Evolutionary conservation across 768 basidiomycete genomes (phyloP).

Genomic region (Sporobolomyces pararoseus): DNA sequence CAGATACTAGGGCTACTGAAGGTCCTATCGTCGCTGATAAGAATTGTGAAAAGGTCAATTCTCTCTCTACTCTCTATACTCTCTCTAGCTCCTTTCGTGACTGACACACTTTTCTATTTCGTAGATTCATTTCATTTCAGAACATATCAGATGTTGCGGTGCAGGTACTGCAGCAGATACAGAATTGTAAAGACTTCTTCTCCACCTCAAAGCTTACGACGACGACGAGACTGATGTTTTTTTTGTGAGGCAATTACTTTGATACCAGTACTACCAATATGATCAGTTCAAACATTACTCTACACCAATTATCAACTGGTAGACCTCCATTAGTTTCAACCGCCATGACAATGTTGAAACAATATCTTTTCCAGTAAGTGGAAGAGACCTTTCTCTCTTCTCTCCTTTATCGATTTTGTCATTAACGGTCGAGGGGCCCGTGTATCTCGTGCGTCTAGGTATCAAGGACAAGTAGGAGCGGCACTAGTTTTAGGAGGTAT

Average conservation of each 20-base stretch:
- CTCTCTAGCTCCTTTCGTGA: neutral
- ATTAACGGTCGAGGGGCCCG: neutral
- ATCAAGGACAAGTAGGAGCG: conserved; percentile 91
- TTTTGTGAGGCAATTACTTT: neutral
- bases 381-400: conserved; percentile 13
- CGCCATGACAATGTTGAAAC: conserved; percentile 98
- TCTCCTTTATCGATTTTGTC: neutral
- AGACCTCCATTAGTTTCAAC: conserved; percentile 90
- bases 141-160: conserved; percentile 93
- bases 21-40: conserved; percentile 96
- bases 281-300: conserved; percentile 92
- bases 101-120: neutral
- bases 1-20: conserved; percentile 92
- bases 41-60: conserved; percentile 93
- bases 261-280: conserved; percentile 62
- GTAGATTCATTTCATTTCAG: conserved; percentile 95
- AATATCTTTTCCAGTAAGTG: conserved; percentile 85
- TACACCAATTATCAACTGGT: conserved; percentile 84
- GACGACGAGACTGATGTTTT: neutral
- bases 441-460: conserved; percentile 57
- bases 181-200: conserved; percentile 58
- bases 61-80: neutral
- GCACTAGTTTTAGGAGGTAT: conserved; percentile 95
- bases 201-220: neutral
- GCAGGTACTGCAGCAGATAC: conserved; percentile 99